phyloP scores from a whole-genome alignment of 768 basidiomycete species.

The Amanita exitialis region DNA sequence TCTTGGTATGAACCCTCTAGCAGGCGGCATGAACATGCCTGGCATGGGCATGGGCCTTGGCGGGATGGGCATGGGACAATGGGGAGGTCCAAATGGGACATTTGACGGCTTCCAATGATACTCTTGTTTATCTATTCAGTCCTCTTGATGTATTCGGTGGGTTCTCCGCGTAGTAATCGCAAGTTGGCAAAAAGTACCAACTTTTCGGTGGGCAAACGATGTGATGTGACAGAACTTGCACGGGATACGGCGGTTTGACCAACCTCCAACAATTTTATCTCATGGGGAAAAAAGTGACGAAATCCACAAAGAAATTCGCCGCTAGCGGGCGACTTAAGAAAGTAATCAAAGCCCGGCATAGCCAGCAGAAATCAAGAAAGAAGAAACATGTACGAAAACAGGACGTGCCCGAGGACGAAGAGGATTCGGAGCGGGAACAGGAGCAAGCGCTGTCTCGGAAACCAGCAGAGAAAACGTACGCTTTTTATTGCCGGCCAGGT shows the following conservation, averaged over 20 bases:
- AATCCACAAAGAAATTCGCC: conserved; percentile 82
- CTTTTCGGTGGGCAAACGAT: no score
- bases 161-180: no score
- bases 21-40: conserved; percentile 32
- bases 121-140: neutral
- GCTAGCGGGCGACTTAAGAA: conserved; percentile 84
- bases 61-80: conserved; percentile 30
- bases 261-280: neutral
- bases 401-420: conserved; percentile 23
- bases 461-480: conserved; percentile 10
- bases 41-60: conserved; percentile 34
- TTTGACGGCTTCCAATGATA: conserved; percentile 3
- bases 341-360: conserved; percentile 74
- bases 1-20: conserved; percentile 23
- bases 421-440: conserved; percentile 7
- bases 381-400: conserved; percentile 51
- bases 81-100: conserved; percentile 18
- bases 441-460: conserved; percentile 18
- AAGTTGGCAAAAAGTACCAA: no score
- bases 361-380: conserved; percentile 68
- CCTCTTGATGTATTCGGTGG: no score
- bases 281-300: conserved; percentile 50
- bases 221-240: no score
- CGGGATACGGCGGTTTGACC: no score
- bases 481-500: neutral